A percentile compares a stretch with the other conserved stretches of the same genome.
phyloP scores from a whole-genome alignment of 2,329 filamentous ascomycete species.

The Epichloe amarillans region DNA sequence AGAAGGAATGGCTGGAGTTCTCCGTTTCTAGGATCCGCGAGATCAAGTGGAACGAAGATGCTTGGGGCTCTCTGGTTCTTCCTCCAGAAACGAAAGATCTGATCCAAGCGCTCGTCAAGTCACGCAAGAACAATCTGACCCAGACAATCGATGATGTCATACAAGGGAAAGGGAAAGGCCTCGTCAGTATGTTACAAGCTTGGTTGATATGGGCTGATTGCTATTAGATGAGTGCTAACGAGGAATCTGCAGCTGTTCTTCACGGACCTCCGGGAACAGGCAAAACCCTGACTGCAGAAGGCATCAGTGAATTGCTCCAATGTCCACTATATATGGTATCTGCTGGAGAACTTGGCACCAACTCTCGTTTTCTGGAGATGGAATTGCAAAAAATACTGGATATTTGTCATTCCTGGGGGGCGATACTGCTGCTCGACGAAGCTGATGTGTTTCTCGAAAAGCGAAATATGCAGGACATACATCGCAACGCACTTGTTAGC shows the following conservation, averaged over 20 bases:
- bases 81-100: constrained; percentile 47
- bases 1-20: constrained; percentile 87
- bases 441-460: constrained; percentile 77
- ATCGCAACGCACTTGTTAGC: constrained; percentile 73
- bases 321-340: constrained; percentile 75
- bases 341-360: constrained; percentile 69
- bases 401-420: constrained; percentile 72
- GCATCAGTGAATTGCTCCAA: constrained; percentile 69
- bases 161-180: constrained; percentile 73
- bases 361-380: constrained; percentile 57
- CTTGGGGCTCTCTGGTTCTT: constrained; percentile 72
- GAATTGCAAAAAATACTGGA: constrained; percentile 73
- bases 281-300: constrained; percentile 79
- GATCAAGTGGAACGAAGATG: constrained; percentile 72
- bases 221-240: not conserved
- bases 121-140: constrained; percentile 69
- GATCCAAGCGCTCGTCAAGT: constrained; percentile 65
- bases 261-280: constrained; percentile 80
- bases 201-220: not conserved
- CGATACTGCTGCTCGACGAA: constrained; percentile 74
- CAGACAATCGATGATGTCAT: constrained; percentile 75
- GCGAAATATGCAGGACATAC: constrained; percentile 69
- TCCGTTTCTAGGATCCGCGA: constrained; percentile 66
- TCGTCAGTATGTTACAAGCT: constrained; percentile 41
- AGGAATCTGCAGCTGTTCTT: constrained; percentile 44